Base-by-base conservation (phyloP, 192 early-diverging fungal species). In the Rhizoclosmatium sp. region DNA sequence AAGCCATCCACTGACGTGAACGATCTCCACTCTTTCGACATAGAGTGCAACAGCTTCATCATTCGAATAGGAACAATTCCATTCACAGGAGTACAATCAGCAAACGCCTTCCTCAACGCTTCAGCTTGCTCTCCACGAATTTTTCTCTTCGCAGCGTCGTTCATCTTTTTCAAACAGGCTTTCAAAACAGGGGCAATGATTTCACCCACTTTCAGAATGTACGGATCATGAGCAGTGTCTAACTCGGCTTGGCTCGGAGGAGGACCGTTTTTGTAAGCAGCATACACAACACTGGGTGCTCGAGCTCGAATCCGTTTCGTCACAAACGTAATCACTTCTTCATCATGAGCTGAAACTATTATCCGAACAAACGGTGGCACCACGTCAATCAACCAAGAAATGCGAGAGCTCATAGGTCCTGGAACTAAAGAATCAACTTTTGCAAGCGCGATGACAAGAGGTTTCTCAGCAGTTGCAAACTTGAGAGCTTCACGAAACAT, bases 171-270 rank as follows among this genome's bases (percentile, higher is more conserved):
- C 21, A 78, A 40, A 21, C 47, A 61, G 16, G 54, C 31, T 42
- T 78, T 78, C n/a, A 71, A 14, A 19, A 78, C 77, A 3, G 77
- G 77, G n/a, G 23, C 12, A 70, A 78, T 78, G 14, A 78, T 10
- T 47, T 71, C 67, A 0, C 77, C 77, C 19, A 69, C 47, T 39
- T 69, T 58, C 9, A 78, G 4, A 60, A 78, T 4, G 46, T 47
- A 78, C 41, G 48, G 39, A 7, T 78, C 77, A 41, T 45, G 51
- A 3, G 45, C 58, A 23, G 45, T 47, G 19, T 67, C 44, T 19
- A 78, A 41, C 40, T 78, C 77, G 19, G 44, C 4, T 3, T 56
- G 23, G 1, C 45, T 67, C 2, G 65, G 77, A 47, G 47, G 54
- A 9, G 67, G 65, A 4, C 49, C 58, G 70, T 54, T 21, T 59